These are phyloP conservation scores for Yamadazyma aaseri DNA, from an alignment of 1,139 yeast genomes.

Conservation along the genomic window DNA sequence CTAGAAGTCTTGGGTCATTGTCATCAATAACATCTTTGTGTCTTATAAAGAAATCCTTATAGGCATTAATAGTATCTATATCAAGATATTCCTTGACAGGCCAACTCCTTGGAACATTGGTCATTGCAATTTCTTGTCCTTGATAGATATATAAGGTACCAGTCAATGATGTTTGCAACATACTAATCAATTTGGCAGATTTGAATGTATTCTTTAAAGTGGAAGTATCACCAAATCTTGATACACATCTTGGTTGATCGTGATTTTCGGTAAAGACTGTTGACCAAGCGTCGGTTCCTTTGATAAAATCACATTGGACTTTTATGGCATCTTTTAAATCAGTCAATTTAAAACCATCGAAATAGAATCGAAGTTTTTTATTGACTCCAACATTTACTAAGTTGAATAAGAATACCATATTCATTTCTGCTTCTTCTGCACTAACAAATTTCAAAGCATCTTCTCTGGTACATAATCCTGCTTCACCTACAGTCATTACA, in stretches of 20 bases:
- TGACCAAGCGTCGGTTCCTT: conserved; percentile 60
- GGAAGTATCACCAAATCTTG: conserved; percentile 42
- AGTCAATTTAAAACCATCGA: conserved; percentile 32
- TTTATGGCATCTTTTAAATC: conserved; percentile 46
- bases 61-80: conserved; percentile 46
- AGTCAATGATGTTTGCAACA: conserved; percentile 46
- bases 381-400: conserved; percentile 44
- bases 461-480: conserved; percentile 43
- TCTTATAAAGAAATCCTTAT: conserved; percentile 28
- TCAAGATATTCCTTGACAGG: conserved; percentile 51
- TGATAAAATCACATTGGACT: conserved; percentile 28
- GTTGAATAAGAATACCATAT: conserved; percentile 52
- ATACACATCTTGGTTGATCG: conserved; percentile 54
- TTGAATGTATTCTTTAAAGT: conserved; percentile 33
- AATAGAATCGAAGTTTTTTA: conserved; percentile 31
- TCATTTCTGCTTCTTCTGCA: conserved; percentile 49
- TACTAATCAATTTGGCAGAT: conserved; percentile 49
- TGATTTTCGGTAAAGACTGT: conserved; percentile 58
- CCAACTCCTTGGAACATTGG: conserved; percentile 45
- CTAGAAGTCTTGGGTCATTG: conserved; percentile 19
- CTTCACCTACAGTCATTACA: conserved; percentile 58
- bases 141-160: conserved; percentile 60
- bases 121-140: conserved; percentile 62
- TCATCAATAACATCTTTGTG: conserved; percentile 24
- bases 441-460: conserved; percentile 47